phyloP scores from a whole-genome alignment of 2,329 filamentous ascomycete species.

The Colletotrichum sp. region DNA sequence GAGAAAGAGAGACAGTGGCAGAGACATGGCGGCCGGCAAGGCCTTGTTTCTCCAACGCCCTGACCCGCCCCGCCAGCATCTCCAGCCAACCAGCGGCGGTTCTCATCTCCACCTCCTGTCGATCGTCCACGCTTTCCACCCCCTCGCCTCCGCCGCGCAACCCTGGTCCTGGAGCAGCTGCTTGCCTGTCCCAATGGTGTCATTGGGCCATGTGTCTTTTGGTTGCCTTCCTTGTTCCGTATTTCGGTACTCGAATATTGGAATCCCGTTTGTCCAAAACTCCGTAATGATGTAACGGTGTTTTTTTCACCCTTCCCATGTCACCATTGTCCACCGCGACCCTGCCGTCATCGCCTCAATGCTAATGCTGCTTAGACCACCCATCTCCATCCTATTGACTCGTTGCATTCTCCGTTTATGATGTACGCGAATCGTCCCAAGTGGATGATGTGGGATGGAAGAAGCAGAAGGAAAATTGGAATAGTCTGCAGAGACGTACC shows the following conservation, averaged over 20 bases:
- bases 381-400: background rate
- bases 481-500: background rate
- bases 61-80: background rate
- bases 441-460: background rate
- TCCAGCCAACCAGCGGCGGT: background rate
- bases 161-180: background rate
- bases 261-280: background rate
- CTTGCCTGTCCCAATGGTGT: background rate
- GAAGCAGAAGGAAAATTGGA: background rate
- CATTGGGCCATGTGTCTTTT: background rate
- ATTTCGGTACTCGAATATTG: background rate
- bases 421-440: background rate
- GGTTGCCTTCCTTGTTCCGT: background rate
- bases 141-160: conserved; percentile 6
- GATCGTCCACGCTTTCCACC: background rate
- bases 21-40: background rate
- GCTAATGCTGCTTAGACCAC: background rate
- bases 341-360: background rate
- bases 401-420: background rate
- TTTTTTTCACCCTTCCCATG: background rate
- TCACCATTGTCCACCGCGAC: background rate
- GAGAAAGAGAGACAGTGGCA: background rate
- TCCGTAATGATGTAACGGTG: conserved; percentile 4
- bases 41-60: background rate
- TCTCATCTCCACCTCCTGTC: conserved; percentile 13